These are phyloP conservation scores for Pseudocercospora fuligena DNA, from an alignment of 2,329 filamentous ascomycete genomes.

Conservation along the genomic window DNA sequence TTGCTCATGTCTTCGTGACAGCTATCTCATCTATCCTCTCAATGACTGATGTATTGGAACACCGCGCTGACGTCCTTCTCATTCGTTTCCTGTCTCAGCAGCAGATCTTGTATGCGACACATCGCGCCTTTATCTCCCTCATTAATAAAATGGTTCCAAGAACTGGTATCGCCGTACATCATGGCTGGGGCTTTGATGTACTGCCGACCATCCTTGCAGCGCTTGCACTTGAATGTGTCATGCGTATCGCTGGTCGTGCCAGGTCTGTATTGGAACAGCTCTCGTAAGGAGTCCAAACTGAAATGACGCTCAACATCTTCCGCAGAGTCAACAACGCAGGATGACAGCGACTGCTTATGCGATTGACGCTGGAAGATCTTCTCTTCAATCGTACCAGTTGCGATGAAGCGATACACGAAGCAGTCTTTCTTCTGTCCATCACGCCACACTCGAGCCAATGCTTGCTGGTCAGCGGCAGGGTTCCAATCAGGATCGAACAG, in stretches of 20 bases:
- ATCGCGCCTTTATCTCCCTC: conserved; percentile 66
- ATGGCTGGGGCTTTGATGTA: conserved; percentile 89
- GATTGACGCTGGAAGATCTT: conserved; percentile 99
- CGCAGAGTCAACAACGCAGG: conserved; percentile 92
- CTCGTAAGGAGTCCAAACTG: conserved; percentile 83
- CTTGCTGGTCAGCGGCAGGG: conserved; percentile 95
- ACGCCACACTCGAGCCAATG: conserved; percentile 95
- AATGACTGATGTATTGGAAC: conserved; percentile 98
- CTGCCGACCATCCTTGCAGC: conserved; percentile 82
- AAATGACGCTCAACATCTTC: conserved; percentile 98
- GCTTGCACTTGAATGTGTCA: conserved; percentile 97
- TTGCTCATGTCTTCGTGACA: neutral
- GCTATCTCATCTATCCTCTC: conserved; percentile 12
- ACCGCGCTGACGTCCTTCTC: conserved; percentile 87
- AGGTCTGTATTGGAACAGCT: conserved; percentile 90
- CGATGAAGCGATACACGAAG: conserved; percentile 99
- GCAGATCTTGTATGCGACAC: conserved; percentile 83
- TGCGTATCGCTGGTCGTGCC: conserved; percentile 91
- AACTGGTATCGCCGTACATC: conserved; percentile 96
- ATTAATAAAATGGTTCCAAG: conserved; percentile 98
- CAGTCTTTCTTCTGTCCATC: conserved; percentile 99
- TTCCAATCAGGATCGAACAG: conserved; percentile 97
- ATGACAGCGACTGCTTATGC: conserved; percentile 96
- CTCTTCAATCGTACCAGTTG: conserved; percentile 96
- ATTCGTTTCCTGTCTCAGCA: conserved; percentile 82